A percentile compares a stretch with the other conserved stretches of the same genome.
Conservation (phyloP, 805 yeast species). For the Cyberlindnera suaveolens region DNA sequence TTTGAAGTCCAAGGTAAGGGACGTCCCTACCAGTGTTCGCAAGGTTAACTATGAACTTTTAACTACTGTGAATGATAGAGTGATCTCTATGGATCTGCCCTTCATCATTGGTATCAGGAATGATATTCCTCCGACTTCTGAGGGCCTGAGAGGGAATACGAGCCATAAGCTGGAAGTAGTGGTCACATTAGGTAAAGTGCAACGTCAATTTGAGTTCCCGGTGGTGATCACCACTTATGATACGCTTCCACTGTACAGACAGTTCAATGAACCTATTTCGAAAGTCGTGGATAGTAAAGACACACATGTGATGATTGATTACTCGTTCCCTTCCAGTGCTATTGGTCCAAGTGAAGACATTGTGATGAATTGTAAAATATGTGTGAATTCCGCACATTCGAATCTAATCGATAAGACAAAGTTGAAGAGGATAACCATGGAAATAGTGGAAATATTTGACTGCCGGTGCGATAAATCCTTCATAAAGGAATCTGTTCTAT, state of each 20-base stretch:
- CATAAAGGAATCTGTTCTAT: constrained; percentile 38
- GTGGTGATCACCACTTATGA: constrained; percentile 51
- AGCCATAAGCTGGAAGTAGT: constrained; percentile 38
- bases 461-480: constrained; percentile 31
- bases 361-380: constrained; percentile 31
- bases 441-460: constrained; percentile 48
- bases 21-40: constrained; percentile 27
- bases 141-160: constrained; percentile 33
- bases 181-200: constrained; percentile 11
- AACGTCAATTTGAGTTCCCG: constrained; percentile 32
- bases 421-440: constrained; percentile 40
- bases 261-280: constrained; percentile 46
- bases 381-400: constrained; percentile 24
- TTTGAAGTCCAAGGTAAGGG: constrained; percentile 33
- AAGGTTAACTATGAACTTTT: constrained; percentile 27
- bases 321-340: constrained; percentile 43
- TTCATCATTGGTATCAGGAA: constrained; percentile 49
- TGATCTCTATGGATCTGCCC: constrained; percentile 55
- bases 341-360: constrained; percentile 54
- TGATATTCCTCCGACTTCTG: constrained; percentile 48
- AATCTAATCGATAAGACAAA: constrained; percentile 25
- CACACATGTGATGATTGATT: constrained; percentile 39
- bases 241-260: constrained; percentile 47
- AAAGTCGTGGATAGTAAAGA: constrained; percentile 42
- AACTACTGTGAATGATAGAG: constrained; percentile 33